phyloP scores from a whole-genome alignment of 73 alveolate genomes.

The Paramecium caudatum region DNA sequence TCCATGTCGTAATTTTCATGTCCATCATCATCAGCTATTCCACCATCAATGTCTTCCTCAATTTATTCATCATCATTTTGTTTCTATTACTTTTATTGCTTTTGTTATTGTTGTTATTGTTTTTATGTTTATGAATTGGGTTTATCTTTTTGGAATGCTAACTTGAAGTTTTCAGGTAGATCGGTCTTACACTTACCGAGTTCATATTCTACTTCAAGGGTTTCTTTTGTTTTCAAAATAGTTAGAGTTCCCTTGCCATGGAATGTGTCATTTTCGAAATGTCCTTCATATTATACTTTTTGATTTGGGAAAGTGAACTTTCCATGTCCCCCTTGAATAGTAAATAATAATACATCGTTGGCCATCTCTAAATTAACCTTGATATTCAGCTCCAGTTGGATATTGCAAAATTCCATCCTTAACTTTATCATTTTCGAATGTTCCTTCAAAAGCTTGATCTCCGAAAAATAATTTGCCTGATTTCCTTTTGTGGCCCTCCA shows the following conservation, averaged over 20 bases:
- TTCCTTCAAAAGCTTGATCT: conserved; percentile 22
- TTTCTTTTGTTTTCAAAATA: background rate
- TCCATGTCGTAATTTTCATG: background rate
- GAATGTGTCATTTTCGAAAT: conserved; percentile 64
- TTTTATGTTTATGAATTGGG: background rate
- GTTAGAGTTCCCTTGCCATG: conserved; percentile 77
- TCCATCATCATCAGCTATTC: conserved; percentile 11
- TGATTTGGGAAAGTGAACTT: background rate
- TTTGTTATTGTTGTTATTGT: background rate
- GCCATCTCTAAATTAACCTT: conserved; percentile 29
- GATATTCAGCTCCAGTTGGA: conserved; percentile 10
- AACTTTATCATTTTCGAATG: conserved; percentile 8
- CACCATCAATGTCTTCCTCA: conserved; percentile 5
- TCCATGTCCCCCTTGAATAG: background rate
- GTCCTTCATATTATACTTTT: conserved; percentile 70
- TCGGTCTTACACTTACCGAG: conserved; percentile 32
- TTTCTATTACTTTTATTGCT: background rate
- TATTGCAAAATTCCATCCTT: background rate
- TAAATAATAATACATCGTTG: background rate
- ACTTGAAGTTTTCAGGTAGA: background rate
- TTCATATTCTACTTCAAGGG: conserved; percentile 45
- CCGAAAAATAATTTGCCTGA: conserved; percentile 19
- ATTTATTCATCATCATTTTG: background rate
- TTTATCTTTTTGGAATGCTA: background rate
- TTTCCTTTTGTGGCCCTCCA: conserved; percentile 24